Percentiles rank a stretch among this genome's conserved stretches.
phyloP scores from a whole-genome alignment of 768 basidiomycete species.

The Calocybe gangraenosa region DNA sequence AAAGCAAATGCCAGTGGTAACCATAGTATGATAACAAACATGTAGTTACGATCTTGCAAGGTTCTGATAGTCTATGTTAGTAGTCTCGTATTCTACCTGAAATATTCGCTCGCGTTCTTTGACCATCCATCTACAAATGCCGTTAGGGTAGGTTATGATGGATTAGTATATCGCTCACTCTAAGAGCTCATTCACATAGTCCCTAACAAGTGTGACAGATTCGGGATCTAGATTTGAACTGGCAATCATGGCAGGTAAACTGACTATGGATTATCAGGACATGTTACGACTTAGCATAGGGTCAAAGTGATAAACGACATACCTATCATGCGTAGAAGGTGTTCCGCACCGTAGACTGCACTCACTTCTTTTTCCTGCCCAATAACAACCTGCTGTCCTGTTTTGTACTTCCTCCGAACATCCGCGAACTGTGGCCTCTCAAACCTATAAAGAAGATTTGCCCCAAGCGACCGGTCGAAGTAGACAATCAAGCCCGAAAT shows the following conservation, averaged over 20 bases:
- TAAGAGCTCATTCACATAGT: conserved; percentile 88
- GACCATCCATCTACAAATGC: conserved; percentile 64
- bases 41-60: conserved; percentile 65
- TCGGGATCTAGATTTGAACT: conserved; percentile 89
- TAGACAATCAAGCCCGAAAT: conserved; percentile 83
- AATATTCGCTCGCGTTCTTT: conserved; percentile 72
- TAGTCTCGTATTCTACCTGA: conserved; percentile 71
- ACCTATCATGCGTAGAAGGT: conserved; percentile 91
- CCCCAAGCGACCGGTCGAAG: conserved; percentile 89
- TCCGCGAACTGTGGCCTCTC: conserved; percentile 92
- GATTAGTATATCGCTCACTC: conserved; percentile 38
- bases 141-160: conserved; percentile 1
- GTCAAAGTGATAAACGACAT: conserved; percentile 21
- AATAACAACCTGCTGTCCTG: conserved; percentile 64
- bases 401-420: conserved; percentile 67
- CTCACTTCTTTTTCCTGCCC: conserved; percentile 84
- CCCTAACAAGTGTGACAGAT: conserved; percentile 74
- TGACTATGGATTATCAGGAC: conserved; percentile 51
- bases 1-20: no score
- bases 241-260: conserved; percentile 85
- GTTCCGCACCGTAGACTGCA: conserved; percentile 90
- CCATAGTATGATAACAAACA: no score
- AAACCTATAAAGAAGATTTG: conserved; percentile 90
- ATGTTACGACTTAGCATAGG: conserved; percentile 4
- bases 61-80: conserved; percentile 78